Evolutionary conservation across 805 yeast genomes (phyloP).

Genomic region (Starmera amethionina): DNA sequence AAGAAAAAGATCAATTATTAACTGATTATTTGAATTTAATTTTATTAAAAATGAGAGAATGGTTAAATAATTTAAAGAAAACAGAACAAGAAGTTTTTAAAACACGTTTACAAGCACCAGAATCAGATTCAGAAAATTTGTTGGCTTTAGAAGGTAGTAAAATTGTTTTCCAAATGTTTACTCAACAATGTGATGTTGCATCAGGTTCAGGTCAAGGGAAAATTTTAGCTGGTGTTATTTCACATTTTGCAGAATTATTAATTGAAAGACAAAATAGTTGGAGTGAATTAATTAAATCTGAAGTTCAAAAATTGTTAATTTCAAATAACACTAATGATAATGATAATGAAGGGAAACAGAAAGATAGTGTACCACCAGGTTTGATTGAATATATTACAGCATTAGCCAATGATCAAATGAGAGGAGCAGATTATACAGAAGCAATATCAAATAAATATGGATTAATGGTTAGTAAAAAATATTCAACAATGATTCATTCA

Average conservation of each 20-base stretch:
- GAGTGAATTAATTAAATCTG: constrained; percentile 43
- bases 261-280: constrained; percentile 55
- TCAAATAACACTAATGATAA: constrained; percentile 15
- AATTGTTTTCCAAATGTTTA: constrained; percentile 70
- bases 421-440: constrained; percentile 60
- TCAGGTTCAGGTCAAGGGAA: constrained; percentile 77
- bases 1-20: constrained; percentile 60
- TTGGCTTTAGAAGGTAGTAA: constrained; percentile 69
- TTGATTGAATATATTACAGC: constrained; percentile 74
- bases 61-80: constrained; percentile 64
- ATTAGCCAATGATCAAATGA: constrained; percentile 74
- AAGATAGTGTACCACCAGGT: constrained; percentile 55
- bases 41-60: constrained; percentile 67
- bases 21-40: constrained; percentile 72
- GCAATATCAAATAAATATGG: constrained; percentile 58
- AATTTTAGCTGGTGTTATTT: constrained; percentile 69
- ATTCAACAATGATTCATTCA: constrained; percentile 47
- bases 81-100: constrained; percentile 59
- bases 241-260: constrained; percentile 54
- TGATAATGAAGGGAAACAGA: constrained; percentile 26
- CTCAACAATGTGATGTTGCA: constrained; percentile 85
- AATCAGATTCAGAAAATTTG: constrained; percentile 51
- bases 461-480: constrained; percentile 55
- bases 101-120: constrained; percentile 65
- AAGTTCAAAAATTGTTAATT: constrained; percentile 30